These are phyloP conservation scores for Fusarium lyarnte DNA, from an alignment of 2,329 filamentous ascomycete genomes.

Conservation along the genomic window DNA sequence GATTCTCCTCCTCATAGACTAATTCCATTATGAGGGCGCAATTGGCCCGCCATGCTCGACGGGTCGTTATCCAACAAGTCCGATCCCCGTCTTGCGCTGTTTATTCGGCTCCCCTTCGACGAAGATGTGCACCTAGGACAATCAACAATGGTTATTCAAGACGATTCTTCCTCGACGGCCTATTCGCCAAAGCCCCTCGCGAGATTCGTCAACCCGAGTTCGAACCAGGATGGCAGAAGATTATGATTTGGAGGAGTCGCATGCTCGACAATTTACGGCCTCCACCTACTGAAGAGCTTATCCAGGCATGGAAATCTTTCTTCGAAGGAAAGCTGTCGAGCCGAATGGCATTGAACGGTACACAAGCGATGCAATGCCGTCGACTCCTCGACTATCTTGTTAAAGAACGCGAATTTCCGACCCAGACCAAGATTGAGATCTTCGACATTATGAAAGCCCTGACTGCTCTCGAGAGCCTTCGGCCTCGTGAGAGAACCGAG, in stretches of 20 bases:
- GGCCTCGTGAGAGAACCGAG: constrained; percentile 54
- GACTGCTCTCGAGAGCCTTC: constrained; percentile 52
- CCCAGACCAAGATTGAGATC: constrained; percentile 46
- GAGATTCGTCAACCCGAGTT: constrained; percentile 69
- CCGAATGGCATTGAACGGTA: constrained; percentile 65
- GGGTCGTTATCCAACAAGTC: constrained; percentile 50
- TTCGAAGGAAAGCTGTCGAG: constrained; percentile 65
- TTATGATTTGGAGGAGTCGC: constrained; percentile 74
- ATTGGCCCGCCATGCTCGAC: constrained; percentile 56
- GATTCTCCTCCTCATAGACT: constrained; percentile 40
- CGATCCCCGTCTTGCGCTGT: constrained; percentile 48
- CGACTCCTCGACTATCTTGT: constrained; percentile 71
- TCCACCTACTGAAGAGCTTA: constrained; percentile 70
- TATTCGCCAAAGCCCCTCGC: constrained; percentile 69
- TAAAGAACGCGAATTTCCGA: constrained; percentile 36
- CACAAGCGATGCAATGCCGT: constrained; percentile 68
- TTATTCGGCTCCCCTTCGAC: constrained; percentile 44
- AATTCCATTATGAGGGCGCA: constrained; percentile 56
- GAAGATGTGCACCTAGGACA: constrained; percentile 40
- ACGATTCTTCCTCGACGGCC: constrained; percentile 65
- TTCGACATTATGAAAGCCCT: constrained; percentile 53
- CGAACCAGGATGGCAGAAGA: constrained; percentile 75
- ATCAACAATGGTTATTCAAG: constrained; percentile 35
- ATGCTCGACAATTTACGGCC: constrained; percentile 71
- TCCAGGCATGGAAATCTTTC: constrained; percentile 71